Conservation (phyloP, 2,329 filamentous ascomycete genomes). For the Fusarium albidum region DNA sequence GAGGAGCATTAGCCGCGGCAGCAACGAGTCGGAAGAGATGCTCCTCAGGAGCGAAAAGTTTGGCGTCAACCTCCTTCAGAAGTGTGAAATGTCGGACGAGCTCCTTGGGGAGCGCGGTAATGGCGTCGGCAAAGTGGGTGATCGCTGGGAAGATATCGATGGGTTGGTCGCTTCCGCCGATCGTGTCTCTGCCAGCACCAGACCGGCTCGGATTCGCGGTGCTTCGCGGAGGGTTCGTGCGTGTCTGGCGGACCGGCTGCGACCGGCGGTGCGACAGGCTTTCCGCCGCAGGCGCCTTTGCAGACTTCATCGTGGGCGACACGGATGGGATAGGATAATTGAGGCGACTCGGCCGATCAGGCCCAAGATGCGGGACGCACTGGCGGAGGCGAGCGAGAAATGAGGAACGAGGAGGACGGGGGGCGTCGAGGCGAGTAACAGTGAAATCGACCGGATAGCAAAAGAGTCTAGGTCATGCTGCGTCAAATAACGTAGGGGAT, state of each 20-base stretch:
- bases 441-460: conserved; percentile 31
- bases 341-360: conserved; percentile 32
- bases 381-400: conserved; percentile 25
- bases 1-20: conserved; percentile 63
- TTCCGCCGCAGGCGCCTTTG: conserved; percentile 55
- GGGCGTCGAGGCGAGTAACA: conserved; percentile 27
- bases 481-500: conserved; percentile 25
- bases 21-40: conserved; percentile 79
- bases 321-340: conserved; percentile 38
- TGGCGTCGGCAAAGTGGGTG: conserved; percentile 86
- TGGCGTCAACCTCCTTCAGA: conserved; percentile 97
- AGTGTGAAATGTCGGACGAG: conserved; percentile 95
- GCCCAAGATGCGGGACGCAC: conserved; percentile 33
- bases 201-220: conserved; percentile 57
- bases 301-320: conserved; percentile 61
- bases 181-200: conserved; percentile 54
- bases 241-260: conserved; percentile 71
- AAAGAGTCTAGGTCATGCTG: conserved; percentile 39
- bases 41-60: conserved; percentile 89
- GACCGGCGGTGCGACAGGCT: conserved; percentile 63
- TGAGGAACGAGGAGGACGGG: conserved; percentile 19
- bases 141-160: conserved; percentile 74
- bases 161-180: conserved; percentile 61
- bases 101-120: conserved; percentile 91
- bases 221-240: conserved; percentile 68